A percentile compares a stretch with the other conserved stretches of the same genome.
Evolutionary conservation across 1,284 basidiomycete genomes (phyloP).

Genomic region (Trichosporon sp.): DNA sequence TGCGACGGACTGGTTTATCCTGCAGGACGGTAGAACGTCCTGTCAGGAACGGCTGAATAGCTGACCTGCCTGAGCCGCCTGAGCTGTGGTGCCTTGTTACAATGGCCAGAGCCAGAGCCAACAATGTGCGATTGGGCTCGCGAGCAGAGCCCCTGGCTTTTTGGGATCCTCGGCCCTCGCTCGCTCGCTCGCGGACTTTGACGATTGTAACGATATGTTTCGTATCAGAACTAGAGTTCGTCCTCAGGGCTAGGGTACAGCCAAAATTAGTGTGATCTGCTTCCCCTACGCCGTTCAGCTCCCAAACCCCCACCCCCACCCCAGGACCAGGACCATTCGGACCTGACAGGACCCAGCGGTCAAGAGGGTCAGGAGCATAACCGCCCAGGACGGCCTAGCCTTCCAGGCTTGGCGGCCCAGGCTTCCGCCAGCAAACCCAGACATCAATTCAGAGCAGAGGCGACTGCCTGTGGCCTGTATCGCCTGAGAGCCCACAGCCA

Average conservation of each 20-base stretch:
- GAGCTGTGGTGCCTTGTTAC: background rate
- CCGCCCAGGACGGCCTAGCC: background rate
- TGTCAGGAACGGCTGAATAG: background rate
- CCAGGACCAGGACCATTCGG: background rate
- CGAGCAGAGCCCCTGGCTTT: background rate
- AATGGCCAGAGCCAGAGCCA: conserved; percentile 9
- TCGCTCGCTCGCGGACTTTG: conserved; percentile 3
- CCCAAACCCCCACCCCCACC: background rate
- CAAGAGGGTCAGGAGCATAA: background rate
- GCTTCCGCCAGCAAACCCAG: conserved; percentile 4
- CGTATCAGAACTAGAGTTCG: conserved; percentile 11
- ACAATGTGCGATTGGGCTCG: background rate
- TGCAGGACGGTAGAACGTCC: background rate
- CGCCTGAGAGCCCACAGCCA: background rate
- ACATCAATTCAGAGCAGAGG: conserved; percentile 3
- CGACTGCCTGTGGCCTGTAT: conserved; percentile 1
- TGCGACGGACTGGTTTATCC: conserved; percentile 2
- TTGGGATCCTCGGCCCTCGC: background rate
- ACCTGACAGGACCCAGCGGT: conserved; percentile 1
- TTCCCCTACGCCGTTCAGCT: conserved; percentile 3
- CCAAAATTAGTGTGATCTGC: conserved; percentile 14
- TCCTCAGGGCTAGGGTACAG: background rate
- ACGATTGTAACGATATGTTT: conserved; percentile 8
- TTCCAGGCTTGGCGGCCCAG: background rate
- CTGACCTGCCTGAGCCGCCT: background rate